Evolutionary conservation across 768 basidiomycete species (phyloP).

Genomic region (Favolaschia claudopus): DNA sequence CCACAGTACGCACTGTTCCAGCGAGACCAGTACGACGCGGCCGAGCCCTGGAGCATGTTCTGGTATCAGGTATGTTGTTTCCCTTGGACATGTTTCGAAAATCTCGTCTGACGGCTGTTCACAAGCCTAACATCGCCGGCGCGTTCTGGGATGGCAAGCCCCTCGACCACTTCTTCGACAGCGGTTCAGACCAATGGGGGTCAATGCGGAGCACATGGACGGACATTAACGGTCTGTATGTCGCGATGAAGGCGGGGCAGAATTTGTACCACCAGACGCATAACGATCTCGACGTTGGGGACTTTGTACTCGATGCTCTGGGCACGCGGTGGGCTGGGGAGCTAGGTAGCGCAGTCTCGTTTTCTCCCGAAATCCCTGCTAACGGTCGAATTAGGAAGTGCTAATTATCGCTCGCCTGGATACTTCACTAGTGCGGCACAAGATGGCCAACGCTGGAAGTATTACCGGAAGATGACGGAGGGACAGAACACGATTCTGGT

Average conservation of each 20-base stretch:
- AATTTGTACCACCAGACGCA: slow-evolving; percentile 89
- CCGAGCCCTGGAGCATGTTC: slow-evolving; percentile 88
- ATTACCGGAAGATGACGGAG: slow-evolving; percentile 96
- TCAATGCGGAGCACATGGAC: slow-evolving; percentile 96
- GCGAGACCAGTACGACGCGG: slow-evolving; percentile 84
- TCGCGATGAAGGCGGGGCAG: slow-evolving; percentile 89
- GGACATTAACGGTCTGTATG: slow-evolving; percentile 79
- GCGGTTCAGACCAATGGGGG: slow-evolving; percentile 80
- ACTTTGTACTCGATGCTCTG: slow-evolving; percentile 95
- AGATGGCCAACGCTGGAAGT: slow-evolving; percentile 78
- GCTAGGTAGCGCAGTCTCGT: slow-evolving; percentile 88
- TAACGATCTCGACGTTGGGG: slow-evolving; percentile 92
- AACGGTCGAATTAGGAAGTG: slow-evolving; percentile 94
- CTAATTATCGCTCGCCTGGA: slow-evolving; percentile 72
- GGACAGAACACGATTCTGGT: slow-evolving; percentile 96
- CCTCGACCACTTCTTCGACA: slow-evolving; percentile 86
- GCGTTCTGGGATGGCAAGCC: slow-evolving; percentile 92
- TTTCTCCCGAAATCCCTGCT: too few relatives aligned
- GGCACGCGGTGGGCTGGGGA: slow-evolving; percentile 97
- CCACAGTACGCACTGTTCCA: slow-evolving; percentile 89
- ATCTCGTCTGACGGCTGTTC: too few relatives aligned
- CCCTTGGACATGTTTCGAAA: too few relatives aligned
- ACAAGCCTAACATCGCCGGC: slow-evolving; percentile 78
- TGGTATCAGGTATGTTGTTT: too few relatives aligned
- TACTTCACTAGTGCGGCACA: slow-evolving; percentile 86